A percentile compares a stretch with the other conserved stretches of the same genome.
These are phyloP conservation scores for Pythium apleroticum DNA, from an alignment of 352 stramenopile genomes.

Conservation along the genomic window DNA sequence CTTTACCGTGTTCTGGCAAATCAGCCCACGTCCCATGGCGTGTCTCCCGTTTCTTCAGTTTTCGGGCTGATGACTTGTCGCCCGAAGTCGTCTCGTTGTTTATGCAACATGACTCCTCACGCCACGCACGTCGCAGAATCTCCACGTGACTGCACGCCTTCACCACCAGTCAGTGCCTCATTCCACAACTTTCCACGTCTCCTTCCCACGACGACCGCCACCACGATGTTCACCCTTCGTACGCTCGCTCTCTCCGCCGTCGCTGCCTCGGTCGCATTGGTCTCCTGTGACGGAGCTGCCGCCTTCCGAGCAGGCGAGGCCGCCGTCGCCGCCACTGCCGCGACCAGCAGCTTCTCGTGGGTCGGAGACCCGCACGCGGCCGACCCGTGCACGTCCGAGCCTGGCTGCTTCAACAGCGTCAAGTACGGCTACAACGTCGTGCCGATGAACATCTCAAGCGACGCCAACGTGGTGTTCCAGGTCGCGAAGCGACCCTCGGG, in stretches of 20 bases:
- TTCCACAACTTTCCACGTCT: constrained; percentile 15
- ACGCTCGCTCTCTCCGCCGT: neutral
- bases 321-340: neutral
- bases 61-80: neutral
- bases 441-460: constrained; percentile 41
- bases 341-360: constrained; percentile 38
- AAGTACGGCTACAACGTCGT: constrained; percentile 55
- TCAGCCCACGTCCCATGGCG: neutral
- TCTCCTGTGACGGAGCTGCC: neutral
- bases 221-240: constrained; percentile 4
- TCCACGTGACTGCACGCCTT: neutral
- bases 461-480: constrained; percentile 43
- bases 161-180: neutral
- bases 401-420: constrained; percentile 45
- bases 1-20: constrained; percentile 29
- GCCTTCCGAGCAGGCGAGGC: constrained; percentile 10
- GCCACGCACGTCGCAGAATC: neutral
- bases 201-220: neutral
- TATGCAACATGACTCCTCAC: neutral
- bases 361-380: constrained; percentile 41
- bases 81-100: neutral
- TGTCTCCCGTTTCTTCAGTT: constrained; percentile 1
- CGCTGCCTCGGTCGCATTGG: neutral
- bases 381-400: constrained; percentile 37
- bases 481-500: constrained; percentile 32